phyloP scores from a whole-genome alignment of 2,329 filamentous ascomycete genomes.

The Stagonosporopsis cucurbitacearum region DNA sequence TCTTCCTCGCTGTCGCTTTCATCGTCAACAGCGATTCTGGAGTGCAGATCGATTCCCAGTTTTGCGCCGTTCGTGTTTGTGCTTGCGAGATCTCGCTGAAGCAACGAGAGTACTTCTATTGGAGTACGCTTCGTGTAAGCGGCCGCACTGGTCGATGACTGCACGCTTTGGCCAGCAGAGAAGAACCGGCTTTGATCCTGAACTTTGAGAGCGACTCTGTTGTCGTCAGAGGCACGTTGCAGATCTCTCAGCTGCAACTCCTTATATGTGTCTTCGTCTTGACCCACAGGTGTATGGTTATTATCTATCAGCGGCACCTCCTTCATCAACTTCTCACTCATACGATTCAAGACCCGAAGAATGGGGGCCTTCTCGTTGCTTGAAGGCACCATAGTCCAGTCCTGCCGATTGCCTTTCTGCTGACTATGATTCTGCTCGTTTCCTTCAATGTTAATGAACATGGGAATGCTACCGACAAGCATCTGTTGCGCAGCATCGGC shows the following conservation, averaged over 20 bases:
- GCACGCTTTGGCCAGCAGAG: conserved; percentile 57
- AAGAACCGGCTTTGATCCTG: conserved; percentile 88
- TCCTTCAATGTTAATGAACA: conserved; percentile 89
- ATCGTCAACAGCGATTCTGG: conserved; percentile 71
- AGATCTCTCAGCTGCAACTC: conserved; percentile 82
- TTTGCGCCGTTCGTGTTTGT: conserved; percentile 41
- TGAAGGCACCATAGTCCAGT: conserved; percentile 85
- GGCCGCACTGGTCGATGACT: conserved; percentile 57
- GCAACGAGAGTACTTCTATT: conserved; percentile 67
- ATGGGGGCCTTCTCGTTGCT: conserved; percentile 82
- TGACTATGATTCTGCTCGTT: conserved; percentile 96
- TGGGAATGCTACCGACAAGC: conserved; percentile 72
- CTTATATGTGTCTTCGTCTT: conserved; percentile 76
- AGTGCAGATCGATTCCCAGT: conserved; percentile 62
- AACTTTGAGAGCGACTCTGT: conserved; percentile 83
- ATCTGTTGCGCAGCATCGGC: conserved; percentile 52
- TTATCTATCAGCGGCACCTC: conserved; percentile 81
- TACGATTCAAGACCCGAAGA: conserved; percentile 83
- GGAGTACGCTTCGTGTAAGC: conserved; percentile 75
- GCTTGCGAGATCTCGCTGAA: conserved; percentile 68
- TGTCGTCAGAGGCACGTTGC: conserved; percentile 73
- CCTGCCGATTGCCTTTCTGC: conserved; percentile 82
- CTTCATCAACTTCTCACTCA: conserved; percentile 92
- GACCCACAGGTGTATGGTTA: conserved; percentile 68
- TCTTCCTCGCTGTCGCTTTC: conserved; percentile 64